These are phyloP conservation scores for Lasiodiplodia hormozganensis DNA, from an alignment of 2,329 filamentous ascomycete genomes.

Conservation along the genomic window DNA sequence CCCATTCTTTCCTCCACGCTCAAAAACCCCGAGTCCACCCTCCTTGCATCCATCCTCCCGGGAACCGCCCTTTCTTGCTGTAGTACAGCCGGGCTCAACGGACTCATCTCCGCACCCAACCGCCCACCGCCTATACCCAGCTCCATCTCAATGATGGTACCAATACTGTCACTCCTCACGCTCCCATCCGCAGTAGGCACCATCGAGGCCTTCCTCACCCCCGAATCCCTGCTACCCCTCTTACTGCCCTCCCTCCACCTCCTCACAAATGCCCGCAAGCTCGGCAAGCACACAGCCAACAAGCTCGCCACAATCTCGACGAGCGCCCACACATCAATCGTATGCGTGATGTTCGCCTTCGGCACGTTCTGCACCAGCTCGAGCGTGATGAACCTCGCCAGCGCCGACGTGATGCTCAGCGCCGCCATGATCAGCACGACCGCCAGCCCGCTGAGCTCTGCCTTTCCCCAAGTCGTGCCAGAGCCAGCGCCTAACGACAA, in stretches of 20 bases:
- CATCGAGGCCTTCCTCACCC: neutral
- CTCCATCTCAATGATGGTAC: neutral
- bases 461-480: conserved; percentile 30
- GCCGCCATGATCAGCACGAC: conserved; percentile 42
- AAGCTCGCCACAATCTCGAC: conserved; percentile 41
- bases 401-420: conserved; percentile 38
- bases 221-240: conserved; percentile 3
- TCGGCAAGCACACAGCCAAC: conserved; percentile 39
- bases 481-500: neutral
- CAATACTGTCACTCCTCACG: neutral
- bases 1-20: neutral
- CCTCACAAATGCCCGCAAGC: conserved; percentile 36
- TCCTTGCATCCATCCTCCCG: neutral
- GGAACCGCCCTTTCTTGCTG: neutral
- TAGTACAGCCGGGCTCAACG: neutral
- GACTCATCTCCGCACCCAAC: neutral
- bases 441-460: conserved; percentile 36
- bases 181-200: neutral
- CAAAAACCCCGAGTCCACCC: neutral
- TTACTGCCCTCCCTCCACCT: conserved; percentile 25
- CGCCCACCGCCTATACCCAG: neutral
- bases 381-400: conserved; percentile 39
- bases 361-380: conserved; percentile 37
- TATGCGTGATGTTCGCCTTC: conserved; percentile 40
- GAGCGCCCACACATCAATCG: conserved; percentile 43